Percentiles rank a stretch among this genome's conserved stretches.
phyloP scores from a whole-genome alignment of 306 rosid genomes.

The Fragaria vesca region DNA sequence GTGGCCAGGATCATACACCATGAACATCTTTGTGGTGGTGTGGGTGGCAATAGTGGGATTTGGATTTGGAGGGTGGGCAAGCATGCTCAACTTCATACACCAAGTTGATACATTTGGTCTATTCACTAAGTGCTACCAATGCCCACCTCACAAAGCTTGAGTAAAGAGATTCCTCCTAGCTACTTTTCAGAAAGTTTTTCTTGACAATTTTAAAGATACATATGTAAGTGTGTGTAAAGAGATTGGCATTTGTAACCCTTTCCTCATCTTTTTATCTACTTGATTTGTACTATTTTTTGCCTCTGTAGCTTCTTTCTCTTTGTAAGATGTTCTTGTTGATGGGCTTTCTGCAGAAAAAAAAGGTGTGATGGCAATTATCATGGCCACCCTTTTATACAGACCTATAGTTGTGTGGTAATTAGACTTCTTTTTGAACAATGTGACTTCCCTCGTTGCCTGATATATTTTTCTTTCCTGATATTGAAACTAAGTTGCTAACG shows the following conservation, averaged over 20 bases:
- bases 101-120: slow-evolving; percentile 81
- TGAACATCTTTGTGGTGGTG: slow-evolving; percentile 78
- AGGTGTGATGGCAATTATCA: slow-evolving; percentile 70
- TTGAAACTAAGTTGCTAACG: neutral
- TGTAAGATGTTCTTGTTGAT: slow-evolving; percentile 50
- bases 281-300: slow-evolving; percentile 14
- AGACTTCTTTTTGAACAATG: slow-evolving; percentile 28
- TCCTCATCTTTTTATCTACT: neutral
- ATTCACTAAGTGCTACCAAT: slow-evolving; percentile 86
- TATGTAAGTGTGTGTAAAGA: slow-evolving; percentile 72
- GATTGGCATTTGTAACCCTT: slow-evolving; percentile 52
- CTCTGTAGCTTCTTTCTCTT: slow-evolving; percentile 16
- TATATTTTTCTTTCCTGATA: neutral
- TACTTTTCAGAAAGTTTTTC: slow-evolving; percentile 17
- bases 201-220: slow-evolving; percentile 37
- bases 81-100: slow-evolving; percentile 77
- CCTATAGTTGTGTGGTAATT: slow-evolving; percentile 49
- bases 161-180: slow-evolving; percentile 19
- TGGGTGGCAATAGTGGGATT: slow-evolving; percentile 95
- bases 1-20: slow-evolving; percentile 71
- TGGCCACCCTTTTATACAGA: slow-evolving; percentile 67
- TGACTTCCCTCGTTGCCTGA: slow-evolving; percentile 12
- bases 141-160: slow-evolving; percentile 85
- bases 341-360: slow-evolving; percentile 40
- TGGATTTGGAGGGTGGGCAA: slow-evolving; percentile 99